phyloP scores from a whole-genome alignment of 345 rosid genomes.

The Excoecaria cochinchinensis region DNA sequence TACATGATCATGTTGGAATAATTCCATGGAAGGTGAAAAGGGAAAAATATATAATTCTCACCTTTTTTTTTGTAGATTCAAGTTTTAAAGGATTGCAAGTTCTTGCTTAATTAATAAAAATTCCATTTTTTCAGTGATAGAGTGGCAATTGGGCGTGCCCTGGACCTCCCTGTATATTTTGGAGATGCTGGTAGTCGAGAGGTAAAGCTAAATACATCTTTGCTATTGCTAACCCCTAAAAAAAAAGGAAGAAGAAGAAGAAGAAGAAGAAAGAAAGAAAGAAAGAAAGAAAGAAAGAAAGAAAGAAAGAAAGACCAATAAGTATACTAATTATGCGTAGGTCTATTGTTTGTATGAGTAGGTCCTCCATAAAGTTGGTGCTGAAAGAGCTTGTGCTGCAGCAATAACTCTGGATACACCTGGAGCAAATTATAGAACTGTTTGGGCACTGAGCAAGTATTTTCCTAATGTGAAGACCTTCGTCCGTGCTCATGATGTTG shows the following conservation, averaged over 20 bases:
- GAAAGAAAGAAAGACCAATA: not conserved
- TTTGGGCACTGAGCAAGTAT: conserved; percentile 97
- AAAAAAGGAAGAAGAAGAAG: not conserved
- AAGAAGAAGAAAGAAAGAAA: too few relatives aligned
- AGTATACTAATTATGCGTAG: conserved; percentile 7
- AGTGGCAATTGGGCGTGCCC: conserved; percentile 87
- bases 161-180: conserved; percentile 95
- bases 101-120: conserved; percentile 3
- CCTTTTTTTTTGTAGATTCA: not conserved
- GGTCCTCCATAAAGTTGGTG: conserved; percentile 98
- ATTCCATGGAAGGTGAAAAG: not conserved
- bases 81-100: not conserved
- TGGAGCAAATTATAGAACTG: conserved; percentile 98
- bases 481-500: conserved; percentile 98
- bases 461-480: conserved; percentile 94
- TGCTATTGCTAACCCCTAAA: not conserved
- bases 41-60: not conserved
- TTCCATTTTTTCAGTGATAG: conserved; percentile 67
- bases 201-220: conserved; percentile 45
- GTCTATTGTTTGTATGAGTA: conserved; percentile 28
- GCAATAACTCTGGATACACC: conserved; percentile 93
- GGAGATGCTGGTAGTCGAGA: conserved; percentile 99
- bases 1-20: not conserved
- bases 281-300: not conserved
- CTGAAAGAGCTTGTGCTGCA: conserved; percentile 95